Evolutionary conservation across 257 asterid species (phyloP).

Genomic region (Fraxinus excelsior): DNA sequence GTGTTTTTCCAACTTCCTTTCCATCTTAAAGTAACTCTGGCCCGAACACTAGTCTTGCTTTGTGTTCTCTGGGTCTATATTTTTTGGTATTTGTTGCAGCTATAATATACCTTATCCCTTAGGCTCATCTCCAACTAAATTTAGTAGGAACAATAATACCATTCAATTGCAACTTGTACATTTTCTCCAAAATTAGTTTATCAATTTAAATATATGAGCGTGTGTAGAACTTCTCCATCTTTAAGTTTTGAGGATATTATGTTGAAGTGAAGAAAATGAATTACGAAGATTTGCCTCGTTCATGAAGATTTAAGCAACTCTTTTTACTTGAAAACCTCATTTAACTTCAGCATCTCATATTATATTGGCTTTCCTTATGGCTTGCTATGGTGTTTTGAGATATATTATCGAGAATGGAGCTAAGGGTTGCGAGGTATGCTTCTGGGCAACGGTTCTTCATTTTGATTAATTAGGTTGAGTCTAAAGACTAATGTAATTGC

Average conservation of each 20-base stretch:
- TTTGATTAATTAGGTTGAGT: not conserved
- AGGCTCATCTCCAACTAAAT: not conserved
- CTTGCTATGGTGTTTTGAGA: constrained; percentile 63
- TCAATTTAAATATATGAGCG: not conserved
- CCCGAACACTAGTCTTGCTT: too few relatives aligned
- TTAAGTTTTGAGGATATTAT: not conserved
- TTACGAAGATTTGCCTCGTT: not conserved
- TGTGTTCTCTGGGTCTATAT: too few relatives aligned
- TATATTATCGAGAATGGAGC: constrained; percentile 67
- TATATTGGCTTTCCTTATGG: constrained; percentile 33
- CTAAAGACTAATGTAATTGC: not conserved
- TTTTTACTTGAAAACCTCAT: not conserved
- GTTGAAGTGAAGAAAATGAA: not conserved
- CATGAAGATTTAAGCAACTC: not conserved
- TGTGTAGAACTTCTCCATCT: not conserved
- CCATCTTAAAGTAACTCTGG: too few relatives aligned
- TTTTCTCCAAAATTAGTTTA: not conserved
- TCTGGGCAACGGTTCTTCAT: not conserved
- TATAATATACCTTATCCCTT: too few relatives aligned
- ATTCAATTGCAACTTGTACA: not conserved
- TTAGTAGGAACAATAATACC: not conserved
- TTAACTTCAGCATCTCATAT: not conserved
- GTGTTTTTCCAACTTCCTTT: too few relatives aligned
- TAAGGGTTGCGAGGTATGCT: constrained; percentile 60
- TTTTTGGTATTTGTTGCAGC: too few relatives aligned